A percentile compares a stretch with the other conserved stretches of the same genome.
These are phyloP conservation scores for Aureobasidium namibiae DNA, from an alignment of 2,329 filamentous ascomycete genomes.

Conservation along the genomic window DNA sequence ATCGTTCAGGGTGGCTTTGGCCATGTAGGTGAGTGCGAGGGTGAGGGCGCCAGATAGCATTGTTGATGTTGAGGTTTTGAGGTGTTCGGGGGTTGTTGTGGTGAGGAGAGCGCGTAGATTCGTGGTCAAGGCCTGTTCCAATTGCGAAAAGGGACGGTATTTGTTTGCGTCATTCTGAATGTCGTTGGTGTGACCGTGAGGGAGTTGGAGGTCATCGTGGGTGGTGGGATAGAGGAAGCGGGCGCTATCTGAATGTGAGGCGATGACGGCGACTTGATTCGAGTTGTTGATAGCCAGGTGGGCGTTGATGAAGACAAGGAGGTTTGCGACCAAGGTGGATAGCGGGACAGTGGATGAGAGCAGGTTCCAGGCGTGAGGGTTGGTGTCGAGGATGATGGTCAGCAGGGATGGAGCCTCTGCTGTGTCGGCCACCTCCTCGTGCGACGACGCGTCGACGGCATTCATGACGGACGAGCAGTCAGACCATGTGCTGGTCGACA, in stretches of 20 bases:
- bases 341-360: constrained; percentile 68
- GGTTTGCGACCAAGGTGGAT: constrained; percentile 73
- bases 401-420: constrained; percentile 65
- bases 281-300: constrained; percentile 90
- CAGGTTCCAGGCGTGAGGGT: constrained; percentile 86
- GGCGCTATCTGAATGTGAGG: constrained; percentile 77
- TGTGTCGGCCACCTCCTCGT: constrained; percentile 24
- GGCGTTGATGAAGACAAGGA: constrained; percentile 94
- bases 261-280: constrained; percentile 87
- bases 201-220: constrained; percentile 14
- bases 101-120: constrained; percentile 68
- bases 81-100: constrained; percentile 55
- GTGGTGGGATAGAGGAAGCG: constrained; percentile 76
- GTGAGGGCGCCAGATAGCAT: constrained; percentile 88
- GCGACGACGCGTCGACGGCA: constrained; percentile 52
- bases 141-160: constrained; percentile 81
- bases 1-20: constrained; percentile 56
- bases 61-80: constrained; percentile 65
- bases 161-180: constrained; percentile 59
- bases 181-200: constrained; percentile 23
- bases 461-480: constrained; percentile 44
- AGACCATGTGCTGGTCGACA: not conserved
- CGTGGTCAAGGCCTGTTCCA: constrained; percentile 70
- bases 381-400: constrained; percentile 88
- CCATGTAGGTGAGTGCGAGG: constrained; percentile 80